Conservation (phyloP, 495 filamentous ascomycete genomes). For the Penicillium turbatum region DNA sequence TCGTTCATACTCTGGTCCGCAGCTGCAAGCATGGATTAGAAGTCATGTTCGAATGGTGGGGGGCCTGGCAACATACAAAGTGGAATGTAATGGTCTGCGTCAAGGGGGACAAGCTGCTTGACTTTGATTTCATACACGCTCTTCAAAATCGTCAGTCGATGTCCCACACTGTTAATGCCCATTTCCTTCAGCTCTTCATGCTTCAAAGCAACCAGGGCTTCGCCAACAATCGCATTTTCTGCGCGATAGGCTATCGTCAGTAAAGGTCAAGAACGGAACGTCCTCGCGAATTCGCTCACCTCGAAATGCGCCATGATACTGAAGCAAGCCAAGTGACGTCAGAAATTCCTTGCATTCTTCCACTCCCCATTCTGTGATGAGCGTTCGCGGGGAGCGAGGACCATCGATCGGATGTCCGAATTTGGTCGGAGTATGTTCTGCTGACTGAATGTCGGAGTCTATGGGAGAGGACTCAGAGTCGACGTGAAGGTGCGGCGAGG, state of each 20-base stretch:
- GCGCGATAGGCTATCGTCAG: slow-evolving; percentile 1
- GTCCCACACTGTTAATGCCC: slow-evolving; percentile 86
- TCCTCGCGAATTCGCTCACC: slow-evolving; percentile 48
- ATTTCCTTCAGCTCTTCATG: slow-evolving; percentile 95
- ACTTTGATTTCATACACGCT: slow-evolving; percentile 93
- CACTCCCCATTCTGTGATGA: slow-evolving; percentile 82
- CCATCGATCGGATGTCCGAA: slow-evolving; percentile 63
- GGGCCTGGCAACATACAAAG: slow-evolving; percentile 60
- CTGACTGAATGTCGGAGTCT: slow-evolving; percentile 73
- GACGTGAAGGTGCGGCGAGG: slow-evolving; percentile 64
- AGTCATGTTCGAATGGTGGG: neutral
- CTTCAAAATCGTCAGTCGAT: slow-evolving; percentile 91
- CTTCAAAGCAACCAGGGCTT: slow-evolving; percentile 80
- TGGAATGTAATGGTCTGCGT: slow-evolving; percentile 90
- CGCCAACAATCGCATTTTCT: slow-evolving; percentile 94
- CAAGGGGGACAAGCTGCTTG: slow-evolving; percentile 83
- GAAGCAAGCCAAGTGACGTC: slow-evolving; percentile 68
- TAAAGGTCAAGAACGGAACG: neutral
- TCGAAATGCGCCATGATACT: slow-evolving; percentile 78
- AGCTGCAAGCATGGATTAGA: slow-evolving; percentile 46
- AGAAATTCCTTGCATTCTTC: slow-evolving; percentile 89
- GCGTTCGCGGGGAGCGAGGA: slow-evolving; percentile 66
- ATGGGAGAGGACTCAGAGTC: slow-evolving; percentile 78
- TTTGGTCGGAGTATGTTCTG: slow-evolving; percentile 84
- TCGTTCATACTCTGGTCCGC: slow-evolving; percentile 85